Evolutionary conservation across 1,284 basidiomycete species (phyloP), one percentile per base, ranked within the genome.

Genomic region (Gastroboletus turbinatus): DNA sequence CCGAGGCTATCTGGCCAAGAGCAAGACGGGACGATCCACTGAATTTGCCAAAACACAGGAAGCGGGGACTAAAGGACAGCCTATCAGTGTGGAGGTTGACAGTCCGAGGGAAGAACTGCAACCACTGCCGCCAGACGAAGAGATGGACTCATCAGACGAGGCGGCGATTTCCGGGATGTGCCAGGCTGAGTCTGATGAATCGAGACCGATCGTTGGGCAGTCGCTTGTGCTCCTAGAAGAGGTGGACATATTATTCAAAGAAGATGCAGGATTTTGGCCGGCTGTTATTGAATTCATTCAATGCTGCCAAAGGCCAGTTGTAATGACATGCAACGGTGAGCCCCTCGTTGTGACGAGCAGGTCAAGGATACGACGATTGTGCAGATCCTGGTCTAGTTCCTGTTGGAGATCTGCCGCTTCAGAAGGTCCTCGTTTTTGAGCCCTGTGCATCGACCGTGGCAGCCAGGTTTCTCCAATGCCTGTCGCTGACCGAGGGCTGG

Each of bases 221-320:
- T 96, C 93, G 1, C 73, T 97, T 47, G 92, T 99, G 62, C 78
- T 99, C 33, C 76, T 99, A n/a, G 97, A 99, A 72, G 97, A 99
- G 70, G 96, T 93, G 9, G 97, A 99, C 71, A 83, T 98, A 38
- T 76, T 98, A 40, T 99, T 88, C 75, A 88, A 87, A 60, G 93
- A 96, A 50, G 96, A 98, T 70, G 78, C 77, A 40, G 92, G 89
- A 40, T 99, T 99, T 73, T 99, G 97, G 97, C 79, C 87, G 2
- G 84, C 91, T 6, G 81, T 97, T 39, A 78, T 90, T 3, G 80
- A 83, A 50, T 81, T 98, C 54, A 93, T 96, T 66, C 84, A 82
- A 57, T 83, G 90, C 29, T 93, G 91, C 62, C 84, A 83, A 63
- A 78, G 95, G 53, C 95, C 96, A 2, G 88, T 98, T 43, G 82